phyloP scores from a whole-genome alignment of 169 alveolate species.

The Condylostoma magnum region DNA sequence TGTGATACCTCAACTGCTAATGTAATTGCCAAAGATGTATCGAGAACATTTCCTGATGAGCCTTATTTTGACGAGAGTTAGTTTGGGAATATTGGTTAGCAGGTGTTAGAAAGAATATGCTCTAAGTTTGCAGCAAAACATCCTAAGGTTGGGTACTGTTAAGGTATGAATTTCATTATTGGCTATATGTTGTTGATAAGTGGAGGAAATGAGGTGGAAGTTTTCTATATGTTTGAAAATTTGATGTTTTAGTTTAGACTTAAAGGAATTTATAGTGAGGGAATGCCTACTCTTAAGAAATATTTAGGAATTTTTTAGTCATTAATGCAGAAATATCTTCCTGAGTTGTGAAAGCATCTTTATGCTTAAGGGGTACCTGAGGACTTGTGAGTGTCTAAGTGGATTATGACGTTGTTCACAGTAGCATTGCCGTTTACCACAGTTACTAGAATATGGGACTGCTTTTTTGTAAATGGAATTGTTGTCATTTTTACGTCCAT shows the following conservation, averaged over 20 bases:
- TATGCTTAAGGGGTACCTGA: conserved; percentile 43
- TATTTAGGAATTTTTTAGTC: too few relatives aligned
- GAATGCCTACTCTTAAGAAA: too few relatives aligned
- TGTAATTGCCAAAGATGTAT: too few relatives aligned
- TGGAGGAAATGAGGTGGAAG: too few relatives aligned
- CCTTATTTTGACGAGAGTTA: conserved; percentile 14
- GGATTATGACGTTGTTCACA: conserved; percentile 57
- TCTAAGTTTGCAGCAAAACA: conserved; percentile 12
- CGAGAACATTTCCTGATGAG: neutral
- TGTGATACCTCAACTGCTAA: too few relatives aligned
- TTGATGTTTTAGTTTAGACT: too few relatives aligned
- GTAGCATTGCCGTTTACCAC: conserved; percentile 40
- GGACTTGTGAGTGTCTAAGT: conserved; percentile 56
- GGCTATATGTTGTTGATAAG: too few relatives aligned
- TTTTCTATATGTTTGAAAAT: too few relatives aligned
- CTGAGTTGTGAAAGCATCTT: too few relatives aligned
- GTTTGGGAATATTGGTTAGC: too few relatives aligned
- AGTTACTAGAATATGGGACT: conserved; percentile 44
- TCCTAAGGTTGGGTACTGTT: conserved; percentile 7
- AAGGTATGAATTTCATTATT: conserved; percentile 29
- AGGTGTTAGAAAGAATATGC: conserved; percentile 5
- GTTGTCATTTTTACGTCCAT: conserved; percentile 34
- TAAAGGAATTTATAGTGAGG: too few relatives aligned
- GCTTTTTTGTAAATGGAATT: conserved; percentile 44
- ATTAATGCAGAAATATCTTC: too few relatives aligned